Conservation (phyloP, 2,329 filamentous ascomycete genomes). For the Tothia fuscella region DNA sequence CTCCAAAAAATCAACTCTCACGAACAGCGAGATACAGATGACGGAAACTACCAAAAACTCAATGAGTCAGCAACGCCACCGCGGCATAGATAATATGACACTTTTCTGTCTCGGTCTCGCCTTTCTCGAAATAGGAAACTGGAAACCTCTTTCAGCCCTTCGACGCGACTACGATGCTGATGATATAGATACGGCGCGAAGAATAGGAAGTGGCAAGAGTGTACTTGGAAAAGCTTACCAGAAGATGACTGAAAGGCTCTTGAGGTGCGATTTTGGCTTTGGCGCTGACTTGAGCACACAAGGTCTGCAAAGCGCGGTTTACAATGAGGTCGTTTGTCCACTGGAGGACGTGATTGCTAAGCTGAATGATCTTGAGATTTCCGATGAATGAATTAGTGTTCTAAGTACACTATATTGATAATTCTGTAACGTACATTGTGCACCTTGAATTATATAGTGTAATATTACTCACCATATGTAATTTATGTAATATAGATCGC, state of each 20-base stretch:
- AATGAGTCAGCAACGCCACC: neutral
- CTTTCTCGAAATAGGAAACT: conserved; percentile 1
- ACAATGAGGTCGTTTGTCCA: conserved; percentile 18
- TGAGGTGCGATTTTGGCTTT: conserved; percentile 2
- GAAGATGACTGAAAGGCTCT: neutral
- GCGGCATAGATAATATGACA: conserved; percentile 4
- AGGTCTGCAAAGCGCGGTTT: conserved; percentile 6
- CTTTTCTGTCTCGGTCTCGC: neutral
- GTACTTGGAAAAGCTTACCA: neutral
- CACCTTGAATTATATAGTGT: no score
- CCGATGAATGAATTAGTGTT: no score
- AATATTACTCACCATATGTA: no score
- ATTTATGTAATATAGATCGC: no score
- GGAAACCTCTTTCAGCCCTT: neutral
- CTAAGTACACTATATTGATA: no score
- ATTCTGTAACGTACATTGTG: no score
- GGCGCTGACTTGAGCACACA: neutral
- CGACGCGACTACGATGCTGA: neutral
- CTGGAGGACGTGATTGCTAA: conserved; percentile 39
- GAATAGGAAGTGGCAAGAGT: neutral
- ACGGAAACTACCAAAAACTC: neutral
- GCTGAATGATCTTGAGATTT: neutral
- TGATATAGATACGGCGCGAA: neutral
- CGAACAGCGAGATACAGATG: neutral
- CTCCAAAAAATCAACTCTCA: neutral